Percentiles rank a stretch among this genome's conserved stretches.
These are phyloP conservation scores for Leccinum olivaceopallidum DNA, from an alignment of 768 basidiomycete genomes.

Conservation along the genomic window DNA sequence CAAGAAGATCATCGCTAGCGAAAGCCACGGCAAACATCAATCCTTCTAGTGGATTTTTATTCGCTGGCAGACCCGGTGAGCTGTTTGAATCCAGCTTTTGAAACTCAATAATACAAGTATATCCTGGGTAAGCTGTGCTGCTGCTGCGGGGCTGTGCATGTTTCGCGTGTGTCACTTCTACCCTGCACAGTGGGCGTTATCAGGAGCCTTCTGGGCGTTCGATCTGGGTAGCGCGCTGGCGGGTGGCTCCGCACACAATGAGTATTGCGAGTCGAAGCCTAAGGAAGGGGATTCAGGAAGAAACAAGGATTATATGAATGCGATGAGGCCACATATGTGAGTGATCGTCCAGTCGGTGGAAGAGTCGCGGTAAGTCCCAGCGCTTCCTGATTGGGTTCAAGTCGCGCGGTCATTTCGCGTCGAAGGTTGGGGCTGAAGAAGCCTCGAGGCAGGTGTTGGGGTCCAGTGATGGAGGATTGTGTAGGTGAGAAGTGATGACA, in stretches of 20 bases:
- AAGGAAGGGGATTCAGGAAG: background rate
- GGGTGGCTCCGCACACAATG: background rate
- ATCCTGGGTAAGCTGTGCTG: too few relatives aligned
- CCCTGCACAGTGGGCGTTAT: background rate
- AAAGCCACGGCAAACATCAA: too few relatives aligned
- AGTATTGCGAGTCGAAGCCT: background rate
- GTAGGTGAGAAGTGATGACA: too few relatives aligned
- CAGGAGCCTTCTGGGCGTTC: slow-evolving; percentile 4
- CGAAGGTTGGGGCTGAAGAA: slow-evolving; percentile 13
- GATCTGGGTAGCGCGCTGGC: background rate
- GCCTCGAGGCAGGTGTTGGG: slow-evolving; percentile 30
- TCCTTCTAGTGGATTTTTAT: too few relatives aligned
- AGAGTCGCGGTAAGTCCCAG: slow-evolving; percentile 7
- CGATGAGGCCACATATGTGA: background rate
- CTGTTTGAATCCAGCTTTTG: too few relatives aligned
- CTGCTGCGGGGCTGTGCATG: background rate
- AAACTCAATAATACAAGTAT: too few relatives aligned
- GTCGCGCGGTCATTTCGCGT: slow-evolving; percentile 25
- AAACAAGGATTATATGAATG: background rate
- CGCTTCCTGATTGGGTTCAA: slow-evolving; percentile 9
- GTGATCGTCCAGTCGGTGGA: background rate
- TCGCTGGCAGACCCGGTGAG: too few relatives aligned
- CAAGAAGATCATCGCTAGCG: too few relatives aligned
- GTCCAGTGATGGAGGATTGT: slow-evolving; percentile 25
- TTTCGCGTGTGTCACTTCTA: slow-evolving; percentile 7